phyloP scores from a whole-genome alignment of 192 early-diverging fungal species.

The Paraglomus occultum region DNA sequence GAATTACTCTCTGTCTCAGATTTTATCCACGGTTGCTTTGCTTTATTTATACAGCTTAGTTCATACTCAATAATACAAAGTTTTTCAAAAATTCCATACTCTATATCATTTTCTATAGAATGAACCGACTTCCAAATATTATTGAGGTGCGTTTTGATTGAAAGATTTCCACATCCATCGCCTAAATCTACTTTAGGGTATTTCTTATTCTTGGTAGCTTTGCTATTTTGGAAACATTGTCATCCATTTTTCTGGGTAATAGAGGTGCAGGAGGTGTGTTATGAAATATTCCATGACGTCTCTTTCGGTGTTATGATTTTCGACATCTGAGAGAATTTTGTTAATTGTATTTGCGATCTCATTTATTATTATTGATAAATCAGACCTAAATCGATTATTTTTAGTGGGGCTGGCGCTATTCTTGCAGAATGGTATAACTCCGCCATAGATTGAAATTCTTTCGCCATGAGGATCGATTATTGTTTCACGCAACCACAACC shows the following conservation, averaged over 20 bases:
- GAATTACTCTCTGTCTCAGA: neutral
- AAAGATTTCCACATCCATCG: conserved; percentile 16
- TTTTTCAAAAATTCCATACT: conserved; percentile 17
- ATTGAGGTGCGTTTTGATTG: conserved; percentile 20
- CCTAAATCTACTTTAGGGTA: conserved; percentile 22
- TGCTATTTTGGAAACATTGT: conserved; percentile 19
- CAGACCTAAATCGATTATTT: too few relatives aligned
- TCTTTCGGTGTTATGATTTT: neutral
- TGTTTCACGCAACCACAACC: conserved; percentile 4
- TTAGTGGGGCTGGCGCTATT: too few relatives aligned
- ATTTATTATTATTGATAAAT: too few relatives aligned
- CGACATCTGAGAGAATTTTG: conserved; percentile 7
- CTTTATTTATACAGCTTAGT: conserved; percentile 6
- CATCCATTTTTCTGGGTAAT: conserved; percentile 5
- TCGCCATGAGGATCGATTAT: neutral
- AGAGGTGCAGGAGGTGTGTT: conserved; percentile 10
- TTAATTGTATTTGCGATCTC: too few relatives aligned
- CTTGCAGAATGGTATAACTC: too few relatives aligned
- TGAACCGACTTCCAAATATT: too few relatives aligned
- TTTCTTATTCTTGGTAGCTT: conserved; percentile 11
- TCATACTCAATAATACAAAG: conserved; percentile 9
- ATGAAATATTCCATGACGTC: conserved; percentile 14
- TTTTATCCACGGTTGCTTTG: neutral
- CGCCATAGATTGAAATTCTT: conserved; percentile 2
- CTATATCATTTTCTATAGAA: conserved; percentile 19